These are phyloP conservation scores for Epichloe uncinata DNA, from an alignment of 2,329 filamentous ascomycete species.

Conservation along the genomic window DNA sequence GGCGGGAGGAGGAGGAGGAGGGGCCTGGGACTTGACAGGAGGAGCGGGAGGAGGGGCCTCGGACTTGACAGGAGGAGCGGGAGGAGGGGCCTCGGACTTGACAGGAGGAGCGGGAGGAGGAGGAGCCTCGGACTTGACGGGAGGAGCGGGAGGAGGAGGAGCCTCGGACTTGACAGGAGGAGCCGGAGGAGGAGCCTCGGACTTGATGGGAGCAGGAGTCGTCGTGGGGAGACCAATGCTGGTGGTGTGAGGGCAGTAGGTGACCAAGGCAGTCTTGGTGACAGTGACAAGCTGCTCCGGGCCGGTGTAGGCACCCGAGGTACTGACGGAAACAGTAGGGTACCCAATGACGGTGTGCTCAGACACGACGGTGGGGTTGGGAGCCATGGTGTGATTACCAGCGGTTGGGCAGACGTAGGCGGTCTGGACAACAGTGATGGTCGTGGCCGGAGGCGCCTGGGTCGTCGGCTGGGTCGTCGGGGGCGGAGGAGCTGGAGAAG, in stretches of 20 bases:
- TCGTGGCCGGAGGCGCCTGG: constrained; percentile 7
- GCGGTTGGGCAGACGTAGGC: constrained; percentile 60
- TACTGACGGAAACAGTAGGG: constrained; percentile 28
- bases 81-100: neutral
- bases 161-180: no score
- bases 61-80: neutral
- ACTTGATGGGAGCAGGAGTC: constrained; percentile 14
- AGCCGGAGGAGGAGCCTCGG: constrained; percentile 10
- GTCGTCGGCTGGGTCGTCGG: constrained; percentile 3
- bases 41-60: neutral
- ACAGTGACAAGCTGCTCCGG: constrained; percentile 54
- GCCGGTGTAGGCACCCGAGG: constrained; percentile 62
- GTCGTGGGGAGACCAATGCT: constrained; percentile 25
- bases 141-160: neutral
- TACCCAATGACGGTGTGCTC: constrained; percentile 39
- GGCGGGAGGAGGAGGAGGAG: neutral
- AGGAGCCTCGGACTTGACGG: constrained; percentile 7
- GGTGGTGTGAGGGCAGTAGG: constrained; percentile 10
- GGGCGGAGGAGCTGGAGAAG: constrained; percentile 1
- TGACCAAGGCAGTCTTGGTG: constrained; percentile 52
- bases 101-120: neutral
- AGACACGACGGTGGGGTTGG: constrained; percentile 48
- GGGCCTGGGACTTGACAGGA: neutral
- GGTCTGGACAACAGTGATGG: constrained; percentile 45
- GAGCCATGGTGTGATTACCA: constrained; percentile 64